phyloP scores from a whole-genome alignment of 495 filamentous ascomycete genomes.

The Hyaloscypha hepaticicola region DNA sequence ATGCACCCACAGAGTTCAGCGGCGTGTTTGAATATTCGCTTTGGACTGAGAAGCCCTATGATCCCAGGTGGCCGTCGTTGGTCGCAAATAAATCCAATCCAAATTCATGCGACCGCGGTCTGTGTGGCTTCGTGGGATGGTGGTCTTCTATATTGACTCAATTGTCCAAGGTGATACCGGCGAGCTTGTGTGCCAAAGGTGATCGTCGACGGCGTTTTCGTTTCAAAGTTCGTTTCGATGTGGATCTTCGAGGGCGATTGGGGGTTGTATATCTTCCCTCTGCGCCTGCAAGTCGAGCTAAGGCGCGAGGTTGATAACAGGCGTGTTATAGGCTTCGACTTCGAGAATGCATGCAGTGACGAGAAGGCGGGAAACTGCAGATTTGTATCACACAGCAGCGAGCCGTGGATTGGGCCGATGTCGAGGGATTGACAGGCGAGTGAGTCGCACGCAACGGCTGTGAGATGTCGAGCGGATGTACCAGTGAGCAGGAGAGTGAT shows the following conservation, averaged over 20 bases:
- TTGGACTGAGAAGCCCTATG: not conserved
- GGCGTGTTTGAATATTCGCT: conserved; percentile 2
- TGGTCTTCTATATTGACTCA: not conserved
- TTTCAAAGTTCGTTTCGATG: conserved; percentile 14
- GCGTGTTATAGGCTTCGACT: conserved; percentile 9
- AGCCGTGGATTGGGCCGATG: conserved; percentile 2
- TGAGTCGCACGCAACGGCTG: not conserved
- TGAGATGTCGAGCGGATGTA: not conserved
- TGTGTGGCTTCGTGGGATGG: conserved; percentile 6
- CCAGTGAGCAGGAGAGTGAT: not conserved
- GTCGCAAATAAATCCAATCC: not conserved
- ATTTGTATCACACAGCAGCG: conserved; percentile 5
- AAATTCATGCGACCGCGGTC: conserved; percentile 9
- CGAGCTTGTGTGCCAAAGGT: not conserved
- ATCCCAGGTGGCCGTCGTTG: not conserved
- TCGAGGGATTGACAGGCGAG: not conserved
- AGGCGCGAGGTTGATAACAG: conserved; percentile 4
- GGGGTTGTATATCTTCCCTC: conserved; percentile 13
- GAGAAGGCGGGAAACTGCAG: conserved; percentile 16
- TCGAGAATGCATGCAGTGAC: conserved; percentile 20
- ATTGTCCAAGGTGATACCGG: conserved; percentile 18
- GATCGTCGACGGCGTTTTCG: not conserved
- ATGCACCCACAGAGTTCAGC: conserved; percentile 7
- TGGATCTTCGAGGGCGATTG: not conserved
- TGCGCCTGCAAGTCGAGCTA: conserved; percentile 8